Conservation (phyloP, 2,329 filamentous ascomycete genomes). For the Chrysosporium queenslandicum region DNA sequence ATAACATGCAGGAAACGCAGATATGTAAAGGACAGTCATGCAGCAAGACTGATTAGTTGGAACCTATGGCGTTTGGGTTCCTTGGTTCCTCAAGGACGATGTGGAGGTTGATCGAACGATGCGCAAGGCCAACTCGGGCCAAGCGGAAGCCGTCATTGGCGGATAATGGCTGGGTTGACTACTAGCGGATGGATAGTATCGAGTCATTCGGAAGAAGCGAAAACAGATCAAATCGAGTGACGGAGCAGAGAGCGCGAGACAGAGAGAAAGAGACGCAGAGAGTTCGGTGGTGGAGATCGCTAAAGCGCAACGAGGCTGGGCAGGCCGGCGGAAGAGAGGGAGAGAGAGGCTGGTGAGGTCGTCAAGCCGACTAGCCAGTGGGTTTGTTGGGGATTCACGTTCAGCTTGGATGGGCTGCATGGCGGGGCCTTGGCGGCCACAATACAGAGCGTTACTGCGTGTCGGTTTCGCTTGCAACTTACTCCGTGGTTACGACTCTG, state of each 20-base stretch:
- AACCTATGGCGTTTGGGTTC: constrained; percentile 3
- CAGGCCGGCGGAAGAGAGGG: background rate
- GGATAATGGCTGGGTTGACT: no score
- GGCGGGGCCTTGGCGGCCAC: background rate
- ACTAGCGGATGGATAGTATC: background rate
- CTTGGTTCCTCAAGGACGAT: background rate
- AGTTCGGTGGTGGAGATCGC: constrained; percentile 1
- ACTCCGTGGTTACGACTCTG: no score
- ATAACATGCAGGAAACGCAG: background rate
- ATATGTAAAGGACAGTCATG: background rate
- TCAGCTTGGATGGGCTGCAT: background rate
- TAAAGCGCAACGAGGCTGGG: constrained; percentile 1
- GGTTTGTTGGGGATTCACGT: background rate
- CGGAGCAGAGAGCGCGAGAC: background rate
- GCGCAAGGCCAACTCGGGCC: background rate
- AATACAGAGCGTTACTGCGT: background rate
- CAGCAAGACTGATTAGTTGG: background rate
- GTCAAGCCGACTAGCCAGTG: background rate
- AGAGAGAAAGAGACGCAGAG: background rate
- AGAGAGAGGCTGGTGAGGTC: background rate
- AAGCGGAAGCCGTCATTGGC: background rate
- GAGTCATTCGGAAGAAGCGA: no score
- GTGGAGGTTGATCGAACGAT: background rate
- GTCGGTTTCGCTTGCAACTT: background rate
- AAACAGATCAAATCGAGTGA: background rate